phyloP scores from a whole-genome alignment of 1,284 basidiomycete species.

The Rhodofomes roseus region DNA sequence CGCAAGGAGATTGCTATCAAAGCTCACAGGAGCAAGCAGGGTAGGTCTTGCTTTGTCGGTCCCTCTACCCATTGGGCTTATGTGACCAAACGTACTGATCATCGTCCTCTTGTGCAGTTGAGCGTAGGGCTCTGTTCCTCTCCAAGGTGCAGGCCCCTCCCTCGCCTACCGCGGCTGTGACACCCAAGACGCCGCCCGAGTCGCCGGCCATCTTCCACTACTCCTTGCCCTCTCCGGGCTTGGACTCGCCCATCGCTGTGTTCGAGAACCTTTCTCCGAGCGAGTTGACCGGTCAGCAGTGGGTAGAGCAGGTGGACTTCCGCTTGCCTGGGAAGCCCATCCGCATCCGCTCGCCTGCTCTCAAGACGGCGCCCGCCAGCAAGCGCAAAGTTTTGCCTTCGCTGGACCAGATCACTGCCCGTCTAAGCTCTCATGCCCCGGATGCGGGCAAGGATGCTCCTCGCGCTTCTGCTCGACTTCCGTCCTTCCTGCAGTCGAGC shows the following conservation, averaged over 20 bases:
- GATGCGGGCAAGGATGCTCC: slow-evolving; percentile 18
- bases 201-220: slow-evolving; percentile 69
- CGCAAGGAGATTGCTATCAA: slow-evolving; percentile 72
- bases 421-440: slow-evolving; percentile 37
- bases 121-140: slow-evolving; percentile 70
- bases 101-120: slow-evolving; percentile 44
- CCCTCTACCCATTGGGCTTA: neutral
- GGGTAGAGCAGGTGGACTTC: slow-evolving; percentile 70
- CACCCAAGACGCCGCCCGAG: slow-evolving; percentile 64
- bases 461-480: slow-evolving; percentile 34
- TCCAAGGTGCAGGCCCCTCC: slow-evolving; percentile 67
- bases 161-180: slow-evolving; percentile 51
- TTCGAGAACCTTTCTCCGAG: slow-evolving; percentile 48
- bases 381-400: slow-evolving; percentile 48
- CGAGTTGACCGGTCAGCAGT: slow-evolving; percentile 36
- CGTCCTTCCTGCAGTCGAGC: slow-evolving; percentile 39
- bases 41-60: slow-evolving; percentile 38
- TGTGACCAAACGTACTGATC: neutral
- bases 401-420: slow-evolving; percentile 71
- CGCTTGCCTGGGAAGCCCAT: slow-evolving; percentile 34
- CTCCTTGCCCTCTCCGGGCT: slow-evolving; percentile 62
- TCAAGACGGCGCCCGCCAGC: slow-evolving; percentile 12
- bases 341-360: slow-evolving; percentile 14
- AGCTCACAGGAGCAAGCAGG: slow-evolving; percentile 69
- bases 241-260: slow-evolving; percentile 57